phyloP scores from a whole-genome alignment of 2,329 filamentous ascomycete genomes.

The Davidsoniella virescens region DNA sequence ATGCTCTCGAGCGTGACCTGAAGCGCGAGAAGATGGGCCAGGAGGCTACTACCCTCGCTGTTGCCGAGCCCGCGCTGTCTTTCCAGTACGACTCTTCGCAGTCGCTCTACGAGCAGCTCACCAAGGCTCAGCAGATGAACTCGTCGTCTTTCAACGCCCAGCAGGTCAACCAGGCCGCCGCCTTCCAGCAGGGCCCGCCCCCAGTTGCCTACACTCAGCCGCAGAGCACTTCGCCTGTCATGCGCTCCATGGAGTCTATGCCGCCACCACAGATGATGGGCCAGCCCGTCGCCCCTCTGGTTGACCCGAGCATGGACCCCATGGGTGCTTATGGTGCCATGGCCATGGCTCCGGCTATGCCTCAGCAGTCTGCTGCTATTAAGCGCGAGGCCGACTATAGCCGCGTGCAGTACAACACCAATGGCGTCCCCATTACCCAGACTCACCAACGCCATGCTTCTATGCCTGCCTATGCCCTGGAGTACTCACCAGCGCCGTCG shows the following conservation, averaged over 20 bases:
- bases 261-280: constrained; percentile 71
- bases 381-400: constrained; percentile 80
- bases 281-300: constrained; percentile 39
- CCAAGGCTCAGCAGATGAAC: constrained; percentile 96
- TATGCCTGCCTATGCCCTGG: constrained; percentile 89
- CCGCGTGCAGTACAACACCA: constrained; percentile 79
- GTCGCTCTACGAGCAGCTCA: constrained; percentile 97
- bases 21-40: constrained; percentile 99
- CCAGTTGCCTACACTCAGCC: constrained; percentile 45
- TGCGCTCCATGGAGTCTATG: constrained; percentile 87
- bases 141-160: constrained; percentile 89
- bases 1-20: constrained; percentile 88
- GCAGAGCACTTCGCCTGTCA: constrained; percentile 74
- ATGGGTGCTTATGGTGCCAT: constrained; percentile 56
- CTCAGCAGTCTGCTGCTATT: constrained; percentile 46
- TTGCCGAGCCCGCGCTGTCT: constrained; percentile 90
- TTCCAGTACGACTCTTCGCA: constrained; percentile 99
- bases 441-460: constrained; percentile 86
- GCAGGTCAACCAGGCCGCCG: constrained; percentile 26
- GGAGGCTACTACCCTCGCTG: constrained; percentile 89
- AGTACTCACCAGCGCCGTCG: constrained; percentile 94
- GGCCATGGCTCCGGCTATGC: constrained; percentile 51
- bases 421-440: constrained; percentile 69
- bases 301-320: constrained; percentile 48
- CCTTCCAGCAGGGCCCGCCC: constrained; percentile 1